Evolutionary conservation across 768 basidiomycete species (phyloP), one percentile per base, ranked within the genome.

Genomic region (Cystobasidiopsis lactophilus): DNA sequence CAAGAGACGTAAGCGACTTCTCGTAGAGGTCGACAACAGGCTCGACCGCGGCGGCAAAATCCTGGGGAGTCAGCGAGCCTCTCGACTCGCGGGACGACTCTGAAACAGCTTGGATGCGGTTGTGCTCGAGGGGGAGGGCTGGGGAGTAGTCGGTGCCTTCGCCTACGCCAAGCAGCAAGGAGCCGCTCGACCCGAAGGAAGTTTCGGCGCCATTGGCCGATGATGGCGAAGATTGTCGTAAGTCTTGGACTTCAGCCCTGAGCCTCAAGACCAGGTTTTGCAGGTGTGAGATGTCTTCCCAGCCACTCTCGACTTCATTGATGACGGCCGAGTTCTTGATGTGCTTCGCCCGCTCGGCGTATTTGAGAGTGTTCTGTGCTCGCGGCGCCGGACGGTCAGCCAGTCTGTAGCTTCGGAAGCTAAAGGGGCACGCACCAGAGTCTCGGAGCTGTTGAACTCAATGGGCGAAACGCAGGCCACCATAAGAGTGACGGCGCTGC

Each of bases 11-110:
- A 58, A 96, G 91, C 1, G 86, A 85, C 72, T 91, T 86, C 72
- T 98, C 91, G 67, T 98, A 98, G 69, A 95, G 88, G 68, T 93
- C 84, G 49, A 98, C 93, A 60, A 98, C 88, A 2, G 91, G 91
- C 16, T 86, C 89, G 21, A 96, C 89, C 23, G 67, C 66, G 37
- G 65, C 60, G 16, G 66, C 66, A 53, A 70, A 71, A 30, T 63
- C 60, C 31, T 59, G 62, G 10, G 63, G 52, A 21, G 63, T 60
- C 35, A 60, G 52, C 0, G 57, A 57, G 82, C 24, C 24, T 47
- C 45, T 4, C 4, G 45, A 26, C 30, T 86, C 67, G 85, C 85
- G 62, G 85, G 85, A 62, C 85, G 85, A 62, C 78, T 80, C 55
- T 73, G 78, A 2, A n/a, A n/a, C n/a, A n/a, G n/a, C n/a, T n/a